A percentile compares a stretch with the other conserved stretches of the same genome.
phyloP scores from a whole-genome alignment of 2,329 filamentous ascomycete genomes.

The Phyllosticta citribraziliensis region DNA sequence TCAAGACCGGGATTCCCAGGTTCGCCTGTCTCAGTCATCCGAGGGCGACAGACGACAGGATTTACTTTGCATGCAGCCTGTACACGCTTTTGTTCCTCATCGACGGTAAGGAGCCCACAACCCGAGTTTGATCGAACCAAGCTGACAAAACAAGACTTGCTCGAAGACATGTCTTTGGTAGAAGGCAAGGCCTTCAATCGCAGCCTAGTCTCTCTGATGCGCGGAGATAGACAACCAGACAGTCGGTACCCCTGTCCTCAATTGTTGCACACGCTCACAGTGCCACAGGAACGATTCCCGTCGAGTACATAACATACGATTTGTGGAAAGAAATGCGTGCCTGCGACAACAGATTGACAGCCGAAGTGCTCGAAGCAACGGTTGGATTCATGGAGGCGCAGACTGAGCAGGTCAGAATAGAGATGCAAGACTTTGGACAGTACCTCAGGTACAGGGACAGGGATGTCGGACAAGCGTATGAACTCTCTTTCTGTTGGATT shows the following conservation, averaged over 20 bases:
- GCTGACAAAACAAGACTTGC: slow-evolving; percentile 23
- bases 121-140: not conserved
- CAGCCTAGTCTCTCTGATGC: slow-evolving; percentile 26
- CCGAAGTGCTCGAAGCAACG: slow-evolving; percentile 29
- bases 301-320: slow-evolving; percentile 19
- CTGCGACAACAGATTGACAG: slow-evolving; percentile 25
- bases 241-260: slow-evolving; percentile 20
- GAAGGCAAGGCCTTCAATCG: slow-evolving; percentile 31
- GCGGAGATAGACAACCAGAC: slow-evolving; percentile 24
- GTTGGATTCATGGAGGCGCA: slow-evolving; percentile 35
- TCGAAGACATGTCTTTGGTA: slow-evolving; percentile 34
- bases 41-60: slow-evolving; percentile 28
- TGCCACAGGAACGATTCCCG: not conserved
- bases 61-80: slow-evolving; percentile 28
- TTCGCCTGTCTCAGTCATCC: slow-evolving; percentile 34
- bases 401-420: slow-evolving; percentile 22
- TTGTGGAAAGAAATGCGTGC: slow-evolving; percentile 33
- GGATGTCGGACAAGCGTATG: slow-evolving; percentile 34
- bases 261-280: slow-evolving; percentile 23
- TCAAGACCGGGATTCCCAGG: slow-evolving; percentile 23
- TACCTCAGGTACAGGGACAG: slow-evolving; percentile 32
- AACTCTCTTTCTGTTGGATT: slow-evolving; percentile 2
- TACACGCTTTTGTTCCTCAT: slow-evolving; percentile 34
- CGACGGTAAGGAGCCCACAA: slow-evolving; percentile 26
- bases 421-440: slow-evolving; percentile 19